Percentiles rank a stretch among this genome's conserved stretches.
phyloP scores from a whole-genome alignment of 1,139 yeast species.

The Yamadazyma dendronema region DNA sequence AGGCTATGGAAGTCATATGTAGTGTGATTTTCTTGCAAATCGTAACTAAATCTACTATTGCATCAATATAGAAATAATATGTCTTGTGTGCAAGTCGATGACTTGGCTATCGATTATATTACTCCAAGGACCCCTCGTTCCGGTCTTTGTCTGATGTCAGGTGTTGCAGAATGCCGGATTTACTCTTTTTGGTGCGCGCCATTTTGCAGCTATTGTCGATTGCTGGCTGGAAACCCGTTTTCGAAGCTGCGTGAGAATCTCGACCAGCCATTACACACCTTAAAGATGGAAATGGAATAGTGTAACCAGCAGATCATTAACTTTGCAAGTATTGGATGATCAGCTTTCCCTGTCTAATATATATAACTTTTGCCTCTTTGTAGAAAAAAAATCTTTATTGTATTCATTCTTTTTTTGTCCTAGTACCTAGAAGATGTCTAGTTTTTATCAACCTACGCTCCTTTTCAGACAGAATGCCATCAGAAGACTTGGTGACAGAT shows the following conservation, averaged over 20 bases:
- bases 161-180: neutral
- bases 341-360: neutral
- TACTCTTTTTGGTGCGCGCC: neutral
- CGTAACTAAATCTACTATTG: too few relatives aligned
- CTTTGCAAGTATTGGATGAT: neutral
- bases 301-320: constrained; percentile 1
- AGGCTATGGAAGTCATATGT: too few relatives aligned
- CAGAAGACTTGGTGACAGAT: constrained; percentile 30
- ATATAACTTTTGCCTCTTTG: neutral
- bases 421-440: constrained; percentile 32
- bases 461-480: constrained; percentile 49
- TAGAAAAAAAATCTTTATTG: neutral
- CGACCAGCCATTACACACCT: constrained; percentile 4
- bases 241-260: constrained; percentile 2
- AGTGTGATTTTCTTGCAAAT: too few relatives aligned
- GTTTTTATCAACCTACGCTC: constrained; percentile 44
- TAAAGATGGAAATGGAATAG: neutral
- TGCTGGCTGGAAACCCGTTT: constrained; percentile 4
- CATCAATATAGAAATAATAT: too few relatives aligned
- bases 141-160: neutral
- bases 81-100: too few relatives aligned
- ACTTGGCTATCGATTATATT: too few relatives aligned
- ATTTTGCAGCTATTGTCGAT: constrained; percentile 1
- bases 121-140: too few relatives aligned
- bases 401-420: constrained; percentile 1